A percentile compares a stretch with the other conserved stretches of the same genome.
phyloP scores from a whole-genome alignment of 495 filamentous ascomycete genomes.

The Podospora appendiculata region DNA sequence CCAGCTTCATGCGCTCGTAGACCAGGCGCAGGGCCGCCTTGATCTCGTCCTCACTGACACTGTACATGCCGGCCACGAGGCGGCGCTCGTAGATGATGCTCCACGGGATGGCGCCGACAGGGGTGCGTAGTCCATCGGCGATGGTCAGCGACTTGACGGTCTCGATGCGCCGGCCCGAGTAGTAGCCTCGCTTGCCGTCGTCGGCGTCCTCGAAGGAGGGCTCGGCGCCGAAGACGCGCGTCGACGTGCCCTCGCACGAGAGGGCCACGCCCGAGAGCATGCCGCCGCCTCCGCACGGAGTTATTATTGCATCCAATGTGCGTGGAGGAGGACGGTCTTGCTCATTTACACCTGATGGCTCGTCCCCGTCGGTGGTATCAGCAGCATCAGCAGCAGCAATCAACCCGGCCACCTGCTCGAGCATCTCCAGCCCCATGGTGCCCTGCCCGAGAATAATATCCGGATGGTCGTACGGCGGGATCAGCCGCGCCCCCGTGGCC shows the following conservation, averaged over 20 bases:
- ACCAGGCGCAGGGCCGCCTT: conserved; percentile 66
- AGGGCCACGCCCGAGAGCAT: conserved; percentile 78
- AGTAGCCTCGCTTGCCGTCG: conserved; percentile 65
- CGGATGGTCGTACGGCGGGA: conserved; percentile 88
- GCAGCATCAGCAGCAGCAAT: too few relatives aligned
- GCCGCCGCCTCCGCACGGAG: conserved; percentile 84
- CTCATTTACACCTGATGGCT: too few relatives aligned
- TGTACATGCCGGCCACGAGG: conserved; percentile 68
- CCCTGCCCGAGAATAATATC: conserved; percentile 90
- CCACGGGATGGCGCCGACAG: conserved; percentile 74
- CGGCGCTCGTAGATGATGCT: conserved; percentile 62
- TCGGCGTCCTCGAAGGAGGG: conserved; percentile 79
- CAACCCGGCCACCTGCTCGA: conserved; percentile 52
- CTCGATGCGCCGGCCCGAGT: conserved; percentile 51
- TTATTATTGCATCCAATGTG: conserved; percentile 67
- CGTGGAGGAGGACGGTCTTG: background rate
- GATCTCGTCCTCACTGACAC: conserved; percentile 79
- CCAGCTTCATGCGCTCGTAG: conserved; percentile 83
- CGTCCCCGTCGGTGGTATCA: too few relatives aligned
- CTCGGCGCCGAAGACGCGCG: conserved; percentile 82
- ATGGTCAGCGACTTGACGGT: conserved; percentile 71
- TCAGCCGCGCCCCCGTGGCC: conserved; percentile 62
- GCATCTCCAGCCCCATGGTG: conserved; percentile 77
- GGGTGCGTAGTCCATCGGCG: conserved; percentile 84
- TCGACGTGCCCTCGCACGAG: conserved; percentile 58